Percentiles rank a stretch among this genome's conserved stretches.
Conservation (phyloP, 2,329 filamentous ascomycete species). For the Trichoderma koningiopsis region DNA sequence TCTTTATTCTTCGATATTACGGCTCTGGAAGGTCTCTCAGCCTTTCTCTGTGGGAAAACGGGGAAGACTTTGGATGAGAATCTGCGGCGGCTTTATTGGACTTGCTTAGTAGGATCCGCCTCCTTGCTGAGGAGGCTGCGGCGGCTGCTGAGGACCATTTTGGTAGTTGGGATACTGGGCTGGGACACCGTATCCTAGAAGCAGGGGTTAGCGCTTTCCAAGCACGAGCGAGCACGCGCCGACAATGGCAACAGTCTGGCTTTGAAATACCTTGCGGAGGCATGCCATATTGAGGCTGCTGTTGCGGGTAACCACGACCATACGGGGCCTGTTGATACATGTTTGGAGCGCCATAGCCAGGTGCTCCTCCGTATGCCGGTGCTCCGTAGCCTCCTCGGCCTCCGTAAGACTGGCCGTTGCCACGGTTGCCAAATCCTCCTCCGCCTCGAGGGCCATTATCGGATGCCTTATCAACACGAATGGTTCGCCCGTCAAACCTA, state of each 20-base stretch:
- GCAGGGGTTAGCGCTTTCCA: constrained; percentile 4
- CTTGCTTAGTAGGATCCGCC: constrained; percentile 31
- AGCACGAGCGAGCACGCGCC: neutral
- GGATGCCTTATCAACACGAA: constrained; percentile 94
- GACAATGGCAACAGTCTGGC: neutral
- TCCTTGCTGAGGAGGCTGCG: constrained; percentile 30
- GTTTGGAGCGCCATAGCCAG: constrained; percentile 42
- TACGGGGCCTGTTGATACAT: constrained; percentile 44
- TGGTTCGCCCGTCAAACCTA: constrained; percentile 90
- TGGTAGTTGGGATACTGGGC: constrained; percentile 48
- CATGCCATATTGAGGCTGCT: constrained; percentile 41
- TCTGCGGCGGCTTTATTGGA: constrained; percentile 1
- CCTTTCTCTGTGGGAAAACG: neutral
- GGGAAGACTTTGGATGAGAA: constrained; percentile 5
- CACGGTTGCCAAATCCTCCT: constrained; percentile 40
- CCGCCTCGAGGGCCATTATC: constrained; percentile 68
- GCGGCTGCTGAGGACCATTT: constrained; percentile 32
- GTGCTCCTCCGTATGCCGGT: constrained; percentile 37
- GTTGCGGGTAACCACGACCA: constrained; percentile 43
- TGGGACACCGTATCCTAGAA: constrained; percentile 42
- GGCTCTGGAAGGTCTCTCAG: constrained; percentile 12
- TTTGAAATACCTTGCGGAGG: constrained; percentile 46
- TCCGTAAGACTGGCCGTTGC: constrained; percentile 46
- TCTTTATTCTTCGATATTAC: constrained; percentile 20
- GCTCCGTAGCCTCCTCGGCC: constrained; percentile 50